Base-by-base conservation (phyloP, 768 basidiomycete genomes). In the Agaricus subrufescens region DNA sequence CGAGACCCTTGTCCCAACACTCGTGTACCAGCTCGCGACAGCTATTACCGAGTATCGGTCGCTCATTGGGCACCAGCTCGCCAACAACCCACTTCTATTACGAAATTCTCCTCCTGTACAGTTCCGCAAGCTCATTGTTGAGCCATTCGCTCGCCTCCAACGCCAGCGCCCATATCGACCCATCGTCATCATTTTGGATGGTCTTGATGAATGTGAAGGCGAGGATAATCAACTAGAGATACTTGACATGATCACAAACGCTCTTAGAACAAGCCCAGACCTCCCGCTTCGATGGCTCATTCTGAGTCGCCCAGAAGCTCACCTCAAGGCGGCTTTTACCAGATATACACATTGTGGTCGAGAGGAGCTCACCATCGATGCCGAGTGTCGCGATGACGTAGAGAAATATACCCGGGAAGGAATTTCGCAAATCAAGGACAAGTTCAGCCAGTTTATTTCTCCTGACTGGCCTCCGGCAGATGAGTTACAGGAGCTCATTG, bases 41-140 rank as follows among this genome's bases (percentile, higher is more conserved):
- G 38, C 19, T 19, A 19, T 19, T 19, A 19, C 19, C 19, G 19
- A 40, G n/a, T 40, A 40, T 19, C 11, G 14, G 3, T 40, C 39
- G 8, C 11, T 19, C 39, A 40, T 40, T 9, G n/a, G 4, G 4
- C 11, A 12, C 39, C 12, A 4, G 3, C 12, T 40, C 4, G 11
- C 39, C 39, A 40, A 40, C 3, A 12, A 40, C 39, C 39, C 39
- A 4, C 5, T 14, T 4, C 39, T 40, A 14, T 12, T 40, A 19
- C 12, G n/a, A 19, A 40, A 40, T 4, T 12, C 39, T 14, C 19
- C 19, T 19, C 19, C 19, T 19, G 25, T 47, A 1, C 57, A 58
- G 29, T 46, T 53, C 37, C 38, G 48, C 12, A 46, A 39, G 7
- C 57, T 58, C 29, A 31, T 58, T 26, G 26, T 58, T 26, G 34